phyloP scores from a whole-genome alignment of 805 yeast genomes.

The Pichia nanzhaoensis region DNA sequence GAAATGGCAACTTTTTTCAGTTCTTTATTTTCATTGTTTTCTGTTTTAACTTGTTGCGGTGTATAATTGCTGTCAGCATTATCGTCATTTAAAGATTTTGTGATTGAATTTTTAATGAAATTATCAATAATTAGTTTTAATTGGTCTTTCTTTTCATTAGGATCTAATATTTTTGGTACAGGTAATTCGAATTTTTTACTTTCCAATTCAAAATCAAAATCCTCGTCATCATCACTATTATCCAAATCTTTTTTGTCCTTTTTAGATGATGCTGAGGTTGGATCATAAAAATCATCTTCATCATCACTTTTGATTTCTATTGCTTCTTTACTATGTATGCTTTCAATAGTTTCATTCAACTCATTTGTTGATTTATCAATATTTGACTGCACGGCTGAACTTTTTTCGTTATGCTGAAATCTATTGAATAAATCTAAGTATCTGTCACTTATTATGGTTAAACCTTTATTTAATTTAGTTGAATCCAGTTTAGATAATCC shows the following conservation, averaged over 20 bases:
- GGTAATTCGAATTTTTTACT: slow-evolving; percentile 40
- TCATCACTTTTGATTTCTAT: slow-evolving; percentile 2
- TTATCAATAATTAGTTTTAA: slow-evolving; percentile 52
- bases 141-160: slow-evolving; percentile 51
- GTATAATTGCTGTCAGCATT: background rate
- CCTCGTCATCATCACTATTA: slow-evolving; percentile 17
- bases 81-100: slow-evolving; percentile 22
- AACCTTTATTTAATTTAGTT: slow-evolving; percentile 51
- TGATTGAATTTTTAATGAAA: slow-evolving; percentile 42
- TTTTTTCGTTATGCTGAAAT: slow-evolving; percentile 3
- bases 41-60: slow-evolving; percentile 27
- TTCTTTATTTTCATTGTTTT: slow-evolving; percentile 10
- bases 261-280: slow-evolving; percentile 2
- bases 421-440: slow-evolving; percentile 42
- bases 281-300: slow-evolving; percentile 16
- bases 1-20: slow-evolving; percentile 53
- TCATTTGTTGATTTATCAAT: background rate
- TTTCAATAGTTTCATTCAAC: background rate
- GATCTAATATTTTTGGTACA: slow-evolving; percentile 46
- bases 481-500: slow-evolving; percentile 55
- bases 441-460: slow-evolving; percentile 63
- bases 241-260: background rate
- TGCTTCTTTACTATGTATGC: background rate
- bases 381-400: background rate
- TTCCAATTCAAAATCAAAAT: slow-evolving; percentile 21